Conservation (phyloP, 345 rosid genomes). For the Carallia pectinifolia region DNA sequence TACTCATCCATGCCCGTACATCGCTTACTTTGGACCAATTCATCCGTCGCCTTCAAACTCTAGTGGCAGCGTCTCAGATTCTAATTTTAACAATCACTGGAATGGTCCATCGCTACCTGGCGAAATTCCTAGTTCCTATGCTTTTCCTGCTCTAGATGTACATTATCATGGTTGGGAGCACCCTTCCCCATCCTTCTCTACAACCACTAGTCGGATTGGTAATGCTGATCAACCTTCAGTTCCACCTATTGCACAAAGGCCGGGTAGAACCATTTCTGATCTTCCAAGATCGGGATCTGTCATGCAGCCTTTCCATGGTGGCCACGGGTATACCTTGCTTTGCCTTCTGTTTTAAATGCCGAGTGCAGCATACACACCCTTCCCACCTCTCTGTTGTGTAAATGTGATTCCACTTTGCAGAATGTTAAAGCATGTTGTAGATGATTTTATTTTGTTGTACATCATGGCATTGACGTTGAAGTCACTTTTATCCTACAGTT, state of each 20-base stretch:
- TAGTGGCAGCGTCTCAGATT: slow-evolving; percentile 58
- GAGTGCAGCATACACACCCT: background rate
- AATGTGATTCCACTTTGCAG: no score
- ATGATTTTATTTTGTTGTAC: background rate
- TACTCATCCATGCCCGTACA: slow-evolving; percentile 83
- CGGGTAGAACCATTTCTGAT: slow-evolving; percentile 59
- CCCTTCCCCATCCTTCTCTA: slow-evolving; percentile 62
- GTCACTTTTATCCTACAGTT: slow-evolving; percentile 34
- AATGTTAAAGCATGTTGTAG: no score
- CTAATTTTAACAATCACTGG: slow-evolving; percentile 68
- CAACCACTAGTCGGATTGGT: slow-evolving; percentile 49
- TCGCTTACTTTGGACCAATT: slow-evolving; percentile 82
- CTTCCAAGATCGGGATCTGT: slow-evolving; percentile 68
- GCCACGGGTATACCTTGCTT: slow-evolving; percentile 60
- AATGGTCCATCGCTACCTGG: slow-evolving; percentile 66
- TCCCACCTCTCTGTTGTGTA: no score
- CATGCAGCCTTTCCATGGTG: slow-evolving; percentile 68
- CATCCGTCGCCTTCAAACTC: slow-evolving; percentile 78
- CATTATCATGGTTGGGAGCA: slow-evolving; percentile 74
- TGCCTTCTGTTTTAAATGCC: background rate
- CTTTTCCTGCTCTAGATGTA: slow-evolving; percentile 69
- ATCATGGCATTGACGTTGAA: background rate
- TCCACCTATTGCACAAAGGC: slow-evolving; percentile 56
- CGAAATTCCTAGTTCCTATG: slow-evolving; percentile 70
- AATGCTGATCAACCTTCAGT: slow-evolving; percentile 58